Base-by-base conservation (phyloP, 345 rosid genomes). In the Salix caprea region DNA sequence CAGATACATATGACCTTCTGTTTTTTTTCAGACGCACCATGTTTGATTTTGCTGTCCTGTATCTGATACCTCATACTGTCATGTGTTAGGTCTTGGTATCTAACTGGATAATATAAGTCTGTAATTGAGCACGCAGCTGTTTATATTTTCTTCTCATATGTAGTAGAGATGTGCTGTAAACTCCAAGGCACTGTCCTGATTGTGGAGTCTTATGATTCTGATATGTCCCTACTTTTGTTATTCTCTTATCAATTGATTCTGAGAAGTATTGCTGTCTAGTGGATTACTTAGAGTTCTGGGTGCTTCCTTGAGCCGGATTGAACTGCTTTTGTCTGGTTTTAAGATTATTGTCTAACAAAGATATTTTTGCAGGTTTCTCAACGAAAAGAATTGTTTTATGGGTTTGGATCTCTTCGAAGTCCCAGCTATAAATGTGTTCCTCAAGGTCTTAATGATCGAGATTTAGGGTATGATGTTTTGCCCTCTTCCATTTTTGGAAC, bases 291-390 rank as follows among this genome's bases (percentile, higher is more conserved):
- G 18, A 46, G 50, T 46, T 46, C 16, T 46, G 50, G 50, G 50
- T 46, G 50, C 50, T 12, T 46, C 50, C 14, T 46, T 46, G 50
- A 4, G 50, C 18, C 18, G 14, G 50, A 46, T 46, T 46, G 50
- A 46, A 46, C 50, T 46, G 14, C 18, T 2, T 12, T 46, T 46
- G 13, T 74, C 40, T 24, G 34, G 44, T 74, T 65, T 14, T 75
- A 71, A 46, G 46, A 68, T 24, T 72, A 13, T 69, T 24, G 77
- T 76, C 81, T 80, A 70, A 82, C 52, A 42, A 64, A 65, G 69
- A 68, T 62, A 77, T 76, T 52, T 69, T 77, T 70, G 82, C 88
- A 87, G 94, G 88, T 78, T 78, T 79, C 86, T 76, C 90, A 75
- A 60, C 80, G 54, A 70, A 79, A 78, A 78, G 79, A 76, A 67